These are phyloP conservation scores for Mycena belliarum DNA, from an alignment of 768 basidiomycete genomes.

Conservation along the genomic window DNA sequence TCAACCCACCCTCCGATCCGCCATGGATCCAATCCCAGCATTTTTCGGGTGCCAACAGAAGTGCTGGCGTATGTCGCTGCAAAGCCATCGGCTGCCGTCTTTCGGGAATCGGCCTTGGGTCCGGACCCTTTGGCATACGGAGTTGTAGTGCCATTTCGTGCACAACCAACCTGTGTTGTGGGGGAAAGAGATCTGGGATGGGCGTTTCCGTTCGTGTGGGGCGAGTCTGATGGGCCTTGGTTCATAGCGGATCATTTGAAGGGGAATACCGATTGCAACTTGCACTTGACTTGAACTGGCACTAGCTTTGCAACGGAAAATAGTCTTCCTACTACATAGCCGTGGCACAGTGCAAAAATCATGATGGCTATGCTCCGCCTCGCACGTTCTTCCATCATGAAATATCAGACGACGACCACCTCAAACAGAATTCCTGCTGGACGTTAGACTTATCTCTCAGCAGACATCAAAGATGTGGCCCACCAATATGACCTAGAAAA, in stretches of 20 bases:
- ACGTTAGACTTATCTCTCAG: too few relatives aligned
- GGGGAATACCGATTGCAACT: not conserved
- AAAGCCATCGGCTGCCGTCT: not conserved
- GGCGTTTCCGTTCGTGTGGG: constrained; percentile 26
- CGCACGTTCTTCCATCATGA: not conserved
- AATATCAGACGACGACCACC: constrained; percentile 6
- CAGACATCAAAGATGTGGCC: constrained; percentile 9
- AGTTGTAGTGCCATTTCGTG: constrained; percentile 15
- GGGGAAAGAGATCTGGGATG: constrained; percentile 13
- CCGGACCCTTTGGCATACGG: constrained; percentile 26
- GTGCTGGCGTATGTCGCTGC: constrained; percentile 7
- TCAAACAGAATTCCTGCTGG: constrained; percentile 17
- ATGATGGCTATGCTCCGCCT: not conserved
- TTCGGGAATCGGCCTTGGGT: constrained; percentile 27
- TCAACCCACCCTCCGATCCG: not conserved
- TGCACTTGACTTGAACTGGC: too few relatives aligned
- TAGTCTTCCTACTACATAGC: too few relatives aligned
- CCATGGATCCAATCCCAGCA: not conserved
- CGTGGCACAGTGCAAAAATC: not conserved
- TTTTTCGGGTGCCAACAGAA: not conserved
- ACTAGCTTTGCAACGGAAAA: too few relatives aligned
- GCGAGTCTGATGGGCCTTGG: constrained; percentile 20
- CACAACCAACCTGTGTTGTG: not conserved
- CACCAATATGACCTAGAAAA: constrained; percentile 62
- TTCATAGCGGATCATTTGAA: constrained; percentile 6